Evolutionary conservation across 345 rosid genomes (phyloP), one percentile per base, ranked within the genome.

Genomic region (Cardiospermum halicacabum): DNA sequence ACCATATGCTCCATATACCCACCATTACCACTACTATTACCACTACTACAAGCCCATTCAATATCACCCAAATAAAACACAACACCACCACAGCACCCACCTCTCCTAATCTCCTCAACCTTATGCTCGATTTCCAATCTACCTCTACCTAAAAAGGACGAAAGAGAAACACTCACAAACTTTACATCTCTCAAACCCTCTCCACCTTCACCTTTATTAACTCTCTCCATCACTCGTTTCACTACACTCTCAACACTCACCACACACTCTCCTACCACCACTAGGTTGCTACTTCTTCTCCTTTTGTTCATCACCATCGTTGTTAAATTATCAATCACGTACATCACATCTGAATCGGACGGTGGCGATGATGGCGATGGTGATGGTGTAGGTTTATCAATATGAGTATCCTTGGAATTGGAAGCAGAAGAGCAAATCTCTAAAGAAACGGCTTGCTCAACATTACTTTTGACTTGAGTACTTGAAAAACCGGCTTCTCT

Each of bases 401-500:
- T n/a, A n/a, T n/a, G n/a, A n/a, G n/a, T n/a, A n/a, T n/a, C n/a
- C n/a, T n/a, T n/a, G n/a, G 82, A 39, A 10, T 47, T 47, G 8
- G 81, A 62, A 12, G 79, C 69, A 53, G 79, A 81, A 11, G 83
- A 75, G 67, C 82, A 78, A 16, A 81, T 70, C 69, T 88, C 89
- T 71, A 80, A 59, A 63, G 91, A 81, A 51, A 84, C 84, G 45
- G 79, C 81, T 66, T 89, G 86, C 42, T 94, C 97, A 13, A 94
- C 92, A 16, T 84, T 87, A 84, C 57, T 87, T 66, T 93, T 91
- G 39, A 93, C 97, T 68, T 85, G 96, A 48, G 96, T 74, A 60
- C 97, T 93, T 0, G 95, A 88, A 75, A 93, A 91, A 39, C 97
- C 97, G 26, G 99, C 99, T 78, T 94, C 99, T 58, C 88, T 85